These are phyloP conservation scores for Lactarius evosmus DNA, from an alignment of 768 basidiomycete genomes.

Conservation along the genomic window DNA sequence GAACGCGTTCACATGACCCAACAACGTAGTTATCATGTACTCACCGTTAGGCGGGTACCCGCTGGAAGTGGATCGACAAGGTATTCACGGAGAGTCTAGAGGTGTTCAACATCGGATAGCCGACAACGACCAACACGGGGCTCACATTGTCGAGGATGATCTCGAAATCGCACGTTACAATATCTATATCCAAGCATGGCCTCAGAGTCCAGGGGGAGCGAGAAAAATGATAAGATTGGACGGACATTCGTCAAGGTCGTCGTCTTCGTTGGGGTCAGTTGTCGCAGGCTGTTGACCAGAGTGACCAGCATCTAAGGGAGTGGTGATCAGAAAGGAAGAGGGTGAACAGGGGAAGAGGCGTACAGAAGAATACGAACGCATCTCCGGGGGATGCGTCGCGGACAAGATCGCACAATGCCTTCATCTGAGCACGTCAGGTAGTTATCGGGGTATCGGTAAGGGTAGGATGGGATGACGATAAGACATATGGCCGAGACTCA, in stretches of 20 bases:
- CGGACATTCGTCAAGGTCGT: conserved; percentile 11
- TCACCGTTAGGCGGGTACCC: conserved; percentile 25
- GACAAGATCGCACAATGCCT: conserved; percentile 23
- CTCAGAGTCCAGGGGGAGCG: background rate
- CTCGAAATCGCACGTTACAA: conserved; percentile 14
- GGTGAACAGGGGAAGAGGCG: background rate
- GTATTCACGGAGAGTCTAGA: conserved; percentile 22
- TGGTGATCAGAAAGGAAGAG: background rate
- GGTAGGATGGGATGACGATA: background rate
- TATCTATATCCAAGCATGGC: background rate
- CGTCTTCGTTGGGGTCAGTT: conserved; percentile 4
- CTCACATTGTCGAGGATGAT: conserved; percentile 26
- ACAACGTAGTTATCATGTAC: background rate
- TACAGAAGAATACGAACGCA: conserved; percentile 28
- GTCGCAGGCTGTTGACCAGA: background rate
- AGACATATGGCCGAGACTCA: background rate
- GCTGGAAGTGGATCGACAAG: conserved; percentile 26
- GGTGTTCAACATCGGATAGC: background rate
- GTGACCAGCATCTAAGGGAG: conserved; percentile 15
- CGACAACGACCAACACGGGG: too few relatives aligned
- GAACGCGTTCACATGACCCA: background rate
- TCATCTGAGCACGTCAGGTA: conserved; percentile 12
- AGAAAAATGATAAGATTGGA: background rate
- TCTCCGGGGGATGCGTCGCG: conserved; percentile 20
- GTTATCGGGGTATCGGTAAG: background rate